Evolutionary conservation across 208 protist genomes (phyloP), one percentile per base, ranked within the genome.

Genomic region (Acanthamoeba divionensis): DNA sequence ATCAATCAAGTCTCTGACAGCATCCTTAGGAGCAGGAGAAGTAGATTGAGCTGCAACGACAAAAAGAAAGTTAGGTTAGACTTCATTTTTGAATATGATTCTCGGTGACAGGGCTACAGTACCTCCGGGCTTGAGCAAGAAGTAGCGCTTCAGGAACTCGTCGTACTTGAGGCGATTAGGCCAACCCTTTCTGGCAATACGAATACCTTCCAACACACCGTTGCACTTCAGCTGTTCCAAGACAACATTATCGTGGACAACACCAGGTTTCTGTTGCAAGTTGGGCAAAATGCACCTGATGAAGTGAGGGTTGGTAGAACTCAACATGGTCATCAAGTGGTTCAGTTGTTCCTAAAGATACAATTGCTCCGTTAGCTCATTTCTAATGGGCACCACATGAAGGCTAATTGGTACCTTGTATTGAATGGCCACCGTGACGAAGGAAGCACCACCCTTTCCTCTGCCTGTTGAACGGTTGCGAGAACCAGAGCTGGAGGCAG

Each of bases 221-320:
- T 96, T 96, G 91, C 94, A 96, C 44, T 91, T 89, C 15, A 96
- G 69, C 90, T 95, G 93, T 8, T 94, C 91, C 21, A 96, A 80
- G 29, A 95, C 94, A 45, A 95, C 75, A 26, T 92, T 62, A 36
- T 93, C 86, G 65, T 87, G 63, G 0, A 95, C 45, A 21, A 87
- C 50, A 7, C 52, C 91, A 33, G 92, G 80, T 12, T 91, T 89
- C 93, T 96, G 93, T 48, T 92, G 71, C 80, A 95, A 73, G 90
- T 96, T 96, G 67, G 95, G 95, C 75, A 95, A 93, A 85, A 96
- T 96, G 91, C 95, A 96, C 67, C 95, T 91, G 5, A 96, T 93
- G 87, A 96, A 96, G 90, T 96, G 94, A 47, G 95, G 94, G 62
- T 45, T 52, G 48, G 94, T 96, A 38, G 79, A 79, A 21, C 86